phyloP scores from a whole-genome alignment of 2,329 filamentous ascomycete genomes.

The Penicillium sp. region DNA sequence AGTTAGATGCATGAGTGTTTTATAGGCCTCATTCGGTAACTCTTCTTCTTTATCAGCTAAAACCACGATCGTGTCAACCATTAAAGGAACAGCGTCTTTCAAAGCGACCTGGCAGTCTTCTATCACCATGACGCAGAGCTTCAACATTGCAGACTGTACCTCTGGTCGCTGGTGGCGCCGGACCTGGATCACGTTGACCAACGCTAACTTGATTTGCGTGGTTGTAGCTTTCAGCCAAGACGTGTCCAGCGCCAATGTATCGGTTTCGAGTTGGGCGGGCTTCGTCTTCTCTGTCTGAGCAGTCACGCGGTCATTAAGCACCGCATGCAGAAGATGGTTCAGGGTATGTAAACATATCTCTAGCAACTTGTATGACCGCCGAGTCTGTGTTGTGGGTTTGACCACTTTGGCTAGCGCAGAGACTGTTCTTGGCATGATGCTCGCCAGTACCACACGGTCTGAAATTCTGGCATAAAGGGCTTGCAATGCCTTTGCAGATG shows the following conservation, averaged over 20 bases:
- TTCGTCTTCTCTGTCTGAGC: conserved; percentile 15
- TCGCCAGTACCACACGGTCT: conserved; percentile 74
- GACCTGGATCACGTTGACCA: conserved; percentile 74
- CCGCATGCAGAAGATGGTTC: conserved; percentile 43
- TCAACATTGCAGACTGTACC: conserved; percentile 66
- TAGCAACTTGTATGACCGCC: conserved; percentile 64
- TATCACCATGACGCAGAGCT: conserved; percentile 71
- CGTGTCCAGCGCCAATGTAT: conserved; percentile 44
- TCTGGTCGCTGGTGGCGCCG: conserved; percentile 68
- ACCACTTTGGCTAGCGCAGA: conserved; percentile 77
- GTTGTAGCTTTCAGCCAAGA: conserved; percentile 80
- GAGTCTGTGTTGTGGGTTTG: conserved; percentile 64
- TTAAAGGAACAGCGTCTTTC: conserved; percentile 65
- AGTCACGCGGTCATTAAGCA: conserved; percentile 48
- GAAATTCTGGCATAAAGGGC: conserved; percentile 64
- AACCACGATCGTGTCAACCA: conserved; percentile 79
- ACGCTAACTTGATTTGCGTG: conserved; percentile 77
- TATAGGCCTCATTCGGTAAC: conserved; percentile 33
- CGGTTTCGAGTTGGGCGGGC: conserved; percentile 28
- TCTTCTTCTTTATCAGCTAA: conserved; percentile 57
- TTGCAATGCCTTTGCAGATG: conserved; percentile 66
- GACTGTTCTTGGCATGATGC: conserved; percentile 83
- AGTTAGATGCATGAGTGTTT: conserved; percentile 60
- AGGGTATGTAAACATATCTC: conserved; percentile 62
- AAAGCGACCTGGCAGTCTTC: conserved; percentile 77